Evolutionary conservation across 805 yeast species (phyloP).

Genomic region (Kuraishia cidri): DNA sequence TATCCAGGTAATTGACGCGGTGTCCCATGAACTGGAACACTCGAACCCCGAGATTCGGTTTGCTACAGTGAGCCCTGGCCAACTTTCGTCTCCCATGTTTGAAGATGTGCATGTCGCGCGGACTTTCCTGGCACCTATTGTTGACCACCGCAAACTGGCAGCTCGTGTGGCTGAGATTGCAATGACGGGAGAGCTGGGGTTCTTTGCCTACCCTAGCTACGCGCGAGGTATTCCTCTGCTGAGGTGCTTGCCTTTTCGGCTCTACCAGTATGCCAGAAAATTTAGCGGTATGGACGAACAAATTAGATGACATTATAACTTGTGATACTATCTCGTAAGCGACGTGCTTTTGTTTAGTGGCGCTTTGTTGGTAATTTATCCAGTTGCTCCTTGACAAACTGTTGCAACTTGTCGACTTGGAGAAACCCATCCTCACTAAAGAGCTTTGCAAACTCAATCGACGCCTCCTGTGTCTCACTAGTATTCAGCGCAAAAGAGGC

Average conservation of each 20-base stretch:
- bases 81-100: conserved; percentile 39
- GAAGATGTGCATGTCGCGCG: conserved; percentile 29
- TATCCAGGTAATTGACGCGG: conserved; percentile 32
- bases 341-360: conserved; percentile 1
- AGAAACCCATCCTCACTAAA: conserved; percentile 38
- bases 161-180: conserved; percentile 21
- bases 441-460: conserved; percentile 27
- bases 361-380: conserved; percentile 1
- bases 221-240: conserved; percentile 33
- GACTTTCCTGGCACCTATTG: conserved; percentile 37
- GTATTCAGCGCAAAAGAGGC: conserved; percentile 21
- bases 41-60: conserved; percentile 17
- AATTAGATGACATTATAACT: no score
- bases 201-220: conserved; percentile 35
- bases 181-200: conserved; percentile 29
- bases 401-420: conserved; percentile 23
- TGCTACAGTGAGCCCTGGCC: conserved; percentile 40
- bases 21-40: conserved; percentile 26
- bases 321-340: no score
- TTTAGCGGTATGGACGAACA: conserved; percentile 20
- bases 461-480: conserved; percentile 8
- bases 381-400: conserved; percentile 12
- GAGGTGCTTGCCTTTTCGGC: conserved; percentile 27
- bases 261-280: conserved; percentile 21
- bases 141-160: conserved; percentile 28